Evolutionary conservation across 805 yeast genomes (phyloP).

Genomic region (Priceomyces medius): DNA sequence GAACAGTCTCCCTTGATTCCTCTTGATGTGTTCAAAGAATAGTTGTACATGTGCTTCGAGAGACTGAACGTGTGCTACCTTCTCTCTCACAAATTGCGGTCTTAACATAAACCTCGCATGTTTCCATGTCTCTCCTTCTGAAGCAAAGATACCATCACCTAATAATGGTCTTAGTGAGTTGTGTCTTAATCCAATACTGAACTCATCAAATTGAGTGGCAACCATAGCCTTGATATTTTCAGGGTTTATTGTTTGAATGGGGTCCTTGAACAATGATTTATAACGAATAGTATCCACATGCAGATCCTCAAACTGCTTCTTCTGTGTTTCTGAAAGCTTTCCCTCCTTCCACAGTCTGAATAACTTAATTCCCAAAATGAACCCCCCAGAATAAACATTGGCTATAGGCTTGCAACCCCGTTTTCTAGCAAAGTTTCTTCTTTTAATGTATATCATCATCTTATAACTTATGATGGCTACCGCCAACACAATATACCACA

Average conservation of each 20-base stretch:
- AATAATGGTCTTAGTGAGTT: slow-evolving; percentile 15
- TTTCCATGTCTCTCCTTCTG: slow-evolving; percentile 22
- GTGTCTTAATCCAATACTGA: slow-evolving; percentile 18
- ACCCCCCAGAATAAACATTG: background rate
- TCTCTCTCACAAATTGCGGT: slow-evolving; percentile 21
- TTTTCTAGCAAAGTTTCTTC: background rate
- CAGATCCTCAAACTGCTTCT: background rate
- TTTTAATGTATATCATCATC: background rate
- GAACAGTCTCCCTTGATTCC: slow-evolving; percentile 12
- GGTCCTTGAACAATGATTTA: background rate
- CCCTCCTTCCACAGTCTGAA: background rate
- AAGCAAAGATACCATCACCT: slow-evolving; percentile 23
- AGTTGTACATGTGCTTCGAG: slow-evolving; percentile 16
- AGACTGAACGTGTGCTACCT: slow-evolving; percentile 16
- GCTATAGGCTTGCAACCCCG: background rate
- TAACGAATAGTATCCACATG: slow-evolving; percentile 3
- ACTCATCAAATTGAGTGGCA: slow-evolving; percentile 22
- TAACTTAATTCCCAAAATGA: background rate
- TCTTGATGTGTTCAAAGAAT: slow-evolving; percentile 11
- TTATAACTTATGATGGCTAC: background rate
- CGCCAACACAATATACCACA: background rate
- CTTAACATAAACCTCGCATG: slow-evolving; percentile 21
- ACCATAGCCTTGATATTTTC: slow-evolving; percentile 22
- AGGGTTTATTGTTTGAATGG: slow-evolving; percentile 16
- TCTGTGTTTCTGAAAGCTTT: background rate